Conservation (phyloP, 73 alveolate species). For the Breviolum minutum region DNA sequence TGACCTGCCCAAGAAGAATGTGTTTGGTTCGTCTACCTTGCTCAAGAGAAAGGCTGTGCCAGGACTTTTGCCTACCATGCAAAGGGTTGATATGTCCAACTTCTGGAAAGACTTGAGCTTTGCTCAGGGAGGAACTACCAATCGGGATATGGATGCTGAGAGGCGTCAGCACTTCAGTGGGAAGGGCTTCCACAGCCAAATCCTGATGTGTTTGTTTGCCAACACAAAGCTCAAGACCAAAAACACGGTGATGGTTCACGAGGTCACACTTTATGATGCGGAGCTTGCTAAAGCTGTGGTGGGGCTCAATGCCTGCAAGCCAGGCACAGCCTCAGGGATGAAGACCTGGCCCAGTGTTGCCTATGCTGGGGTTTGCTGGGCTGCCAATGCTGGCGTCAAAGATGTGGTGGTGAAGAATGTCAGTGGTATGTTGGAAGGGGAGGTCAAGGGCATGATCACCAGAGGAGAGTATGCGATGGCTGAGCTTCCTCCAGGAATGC, state of each 20-base stretch:
- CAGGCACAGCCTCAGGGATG: neutral
- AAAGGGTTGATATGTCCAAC: neutral
- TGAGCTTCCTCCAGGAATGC: neutral
- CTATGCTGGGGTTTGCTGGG: neutral
- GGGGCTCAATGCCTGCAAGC: neutral
- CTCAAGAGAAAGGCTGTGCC: constrained; percentile 19
- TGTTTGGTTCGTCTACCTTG: neutral
- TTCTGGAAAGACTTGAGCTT: neutral
- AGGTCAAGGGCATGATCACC: neutral
- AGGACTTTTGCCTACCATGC: neutral
- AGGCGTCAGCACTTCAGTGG: constrained; percentile 4
- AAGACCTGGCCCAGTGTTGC: neutral
- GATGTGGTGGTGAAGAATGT: neutral
- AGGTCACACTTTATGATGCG: neutral
- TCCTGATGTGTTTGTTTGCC: neutral
- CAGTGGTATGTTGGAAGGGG: neutral
- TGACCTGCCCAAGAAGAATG: neutral
- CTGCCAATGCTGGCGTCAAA: neutral
- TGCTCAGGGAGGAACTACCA: neutral
- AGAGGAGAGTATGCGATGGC: neutral
- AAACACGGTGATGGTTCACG: neutral
- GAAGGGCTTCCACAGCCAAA: neutral
- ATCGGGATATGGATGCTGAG: neutral
- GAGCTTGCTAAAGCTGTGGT: neutral
- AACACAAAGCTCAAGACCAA: neutral